phyloP scores from a whole-genome alignment of 495 filamentous ascomycete genomes.

The Tuber microsphaerosporum region DNA sequence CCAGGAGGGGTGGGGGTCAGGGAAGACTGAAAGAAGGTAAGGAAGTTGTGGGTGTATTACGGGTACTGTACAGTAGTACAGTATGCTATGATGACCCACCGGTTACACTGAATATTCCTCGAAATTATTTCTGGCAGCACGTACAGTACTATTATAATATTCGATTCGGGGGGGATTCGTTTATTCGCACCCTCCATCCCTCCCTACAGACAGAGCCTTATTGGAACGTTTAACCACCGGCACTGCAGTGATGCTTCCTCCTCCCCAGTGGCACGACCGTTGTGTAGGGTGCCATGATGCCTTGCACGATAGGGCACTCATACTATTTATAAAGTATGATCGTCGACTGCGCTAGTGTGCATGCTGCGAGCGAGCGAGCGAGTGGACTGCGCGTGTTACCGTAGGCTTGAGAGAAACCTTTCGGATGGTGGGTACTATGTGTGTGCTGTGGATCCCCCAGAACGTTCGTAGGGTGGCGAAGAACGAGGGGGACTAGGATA shows the following conservation, averaged over 20 bases:
- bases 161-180: not conserved
- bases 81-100: not conserved
- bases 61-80: too few species aligned
- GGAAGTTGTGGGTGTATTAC: too few species aligned
- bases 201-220: not conserved
- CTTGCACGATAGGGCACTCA: not conserved
- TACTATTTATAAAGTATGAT: not conserved
- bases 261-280: not conserved
- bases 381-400: not conserved
- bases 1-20: not conserved
- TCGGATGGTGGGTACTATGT: not conserved
- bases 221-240: not conserved
- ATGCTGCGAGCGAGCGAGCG: not conserved
- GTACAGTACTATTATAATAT: not conserved
- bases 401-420: not conserved
- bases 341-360: not conserved
- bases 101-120: not conserved
- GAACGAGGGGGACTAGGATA: not conserved
- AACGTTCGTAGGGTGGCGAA: not conserved
- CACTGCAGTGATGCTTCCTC: not conserved
- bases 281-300: not conserved
- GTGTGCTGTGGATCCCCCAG: not conserved
- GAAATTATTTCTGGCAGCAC: not conserved
- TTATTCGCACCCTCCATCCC: not conserved
- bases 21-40: too few species aligned